phyloP scores from a whole-genome alignment of 768 basidiomycete species.

The Pisolithus albus region DNA sequence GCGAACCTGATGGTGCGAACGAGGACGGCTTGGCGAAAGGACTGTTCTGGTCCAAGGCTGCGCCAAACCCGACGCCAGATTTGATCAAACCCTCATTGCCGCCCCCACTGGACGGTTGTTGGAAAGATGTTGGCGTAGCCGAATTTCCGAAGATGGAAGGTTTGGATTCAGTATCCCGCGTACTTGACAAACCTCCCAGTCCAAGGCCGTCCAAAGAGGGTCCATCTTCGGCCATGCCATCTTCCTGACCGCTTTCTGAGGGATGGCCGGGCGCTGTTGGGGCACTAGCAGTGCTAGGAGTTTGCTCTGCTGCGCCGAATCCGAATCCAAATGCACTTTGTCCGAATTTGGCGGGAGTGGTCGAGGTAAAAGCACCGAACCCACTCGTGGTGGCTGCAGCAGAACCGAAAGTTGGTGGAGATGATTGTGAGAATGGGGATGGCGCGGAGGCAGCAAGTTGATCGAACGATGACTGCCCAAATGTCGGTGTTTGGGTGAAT shows the following conservation, averaged over 20 bases:
- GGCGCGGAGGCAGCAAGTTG: constrained; percentile 18
- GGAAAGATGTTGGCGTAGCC: constrained; percentile 3
- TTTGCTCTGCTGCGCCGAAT: constrained; percentile 11
- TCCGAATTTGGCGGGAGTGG: constrained; percentile 28
- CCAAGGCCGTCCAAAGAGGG: constrained; percentile 28
- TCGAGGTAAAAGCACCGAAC: constrained; percentile 29
- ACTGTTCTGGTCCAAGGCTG: constrained; percentile 19
- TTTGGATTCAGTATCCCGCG: constrained; percentile 20
- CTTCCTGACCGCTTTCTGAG: constrained; percentile 15
- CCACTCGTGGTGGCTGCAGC: constrained; percentile 14
- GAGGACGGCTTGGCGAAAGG: constrained; percentile 19
- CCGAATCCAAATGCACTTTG: constrained; percentile 21
- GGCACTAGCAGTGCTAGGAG: not conserved
- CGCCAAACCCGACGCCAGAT: constrained; percentile 30
- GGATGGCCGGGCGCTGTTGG: not conserved
- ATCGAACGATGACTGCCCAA: constrained; percentile 13
- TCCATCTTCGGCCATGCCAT: constrained; percentile 29
- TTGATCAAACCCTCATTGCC: constrained; percentile 20
- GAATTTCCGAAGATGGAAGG: constrained; percentile 29
- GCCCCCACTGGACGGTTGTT: constrained; percentile 6
- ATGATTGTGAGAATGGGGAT: constrained; percentile 16
- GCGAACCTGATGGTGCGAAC: constrained; percentile 13
- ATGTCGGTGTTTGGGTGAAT: constrained; percentile 28
- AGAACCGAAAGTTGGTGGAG: constrained; percentile 18
- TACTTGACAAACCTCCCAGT: constrained; percentile 17